These are phyloP conservation scores for Micractinium sp. DNA, from an alignment of 139 green algal genomes.

Conservation along the genomic window DNA sequence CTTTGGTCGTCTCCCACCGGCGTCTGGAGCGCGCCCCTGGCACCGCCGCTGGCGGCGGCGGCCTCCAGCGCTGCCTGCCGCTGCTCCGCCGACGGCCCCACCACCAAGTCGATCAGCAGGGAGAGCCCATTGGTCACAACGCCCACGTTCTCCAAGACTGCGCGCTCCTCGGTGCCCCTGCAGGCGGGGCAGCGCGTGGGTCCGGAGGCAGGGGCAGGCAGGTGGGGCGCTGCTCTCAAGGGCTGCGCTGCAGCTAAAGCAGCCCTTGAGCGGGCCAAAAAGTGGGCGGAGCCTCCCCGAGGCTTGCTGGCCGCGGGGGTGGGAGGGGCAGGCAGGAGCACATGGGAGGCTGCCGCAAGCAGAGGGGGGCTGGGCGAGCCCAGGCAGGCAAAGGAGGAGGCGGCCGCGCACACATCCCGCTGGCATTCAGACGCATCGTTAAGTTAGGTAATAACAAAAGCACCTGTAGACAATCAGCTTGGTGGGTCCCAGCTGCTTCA, in stretches of 20 bases:
- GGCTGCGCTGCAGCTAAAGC: too few relatives aligned
- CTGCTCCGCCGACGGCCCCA: neutral
- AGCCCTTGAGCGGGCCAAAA: too few relatives aligned
- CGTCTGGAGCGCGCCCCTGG: neutral
- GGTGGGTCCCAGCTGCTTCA: slow-evolving; percentile 35
- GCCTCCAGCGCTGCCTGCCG: neutral
- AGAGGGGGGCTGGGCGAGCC: neutral
- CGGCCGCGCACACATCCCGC: neutral
- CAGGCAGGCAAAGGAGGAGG: neutral
- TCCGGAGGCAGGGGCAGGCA: neutral
- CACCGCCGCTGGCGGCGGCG: neutral
- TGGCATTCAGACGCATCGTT: too few relatives aligned
- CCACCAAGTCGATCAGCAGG: slow-evolving; percentile 20
- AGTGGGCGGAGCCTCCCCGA: too few relatives aligned
- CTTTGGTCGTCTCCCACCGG: neutral
- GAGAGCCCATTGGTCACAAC: slow-evolving; percentile 22
- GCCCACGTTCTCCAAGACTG: slow-evolving; percentile 45
- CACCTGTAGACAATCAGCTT: slow-evolving; percentile 19
- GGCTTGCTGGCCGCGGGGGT: neutral
- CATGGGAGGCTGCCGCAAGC: neutral
- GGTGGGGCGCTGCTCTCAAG: neutral
- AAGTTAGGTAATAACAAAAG: too few relatives aligned
- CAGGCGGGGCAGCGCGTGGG: neutral
- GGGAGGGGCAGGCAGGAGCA: neutral
- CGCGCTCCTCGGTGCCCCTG: slow-evolving; percentile 33